Percentiles rank a stretch among this genome's conserved stretches.
These are phyloP conservation scores for Tilletiaria anomala DNA, from an alignment of 1,284 basidiomycete genomes.

Conservation along the genomic window DNA sequence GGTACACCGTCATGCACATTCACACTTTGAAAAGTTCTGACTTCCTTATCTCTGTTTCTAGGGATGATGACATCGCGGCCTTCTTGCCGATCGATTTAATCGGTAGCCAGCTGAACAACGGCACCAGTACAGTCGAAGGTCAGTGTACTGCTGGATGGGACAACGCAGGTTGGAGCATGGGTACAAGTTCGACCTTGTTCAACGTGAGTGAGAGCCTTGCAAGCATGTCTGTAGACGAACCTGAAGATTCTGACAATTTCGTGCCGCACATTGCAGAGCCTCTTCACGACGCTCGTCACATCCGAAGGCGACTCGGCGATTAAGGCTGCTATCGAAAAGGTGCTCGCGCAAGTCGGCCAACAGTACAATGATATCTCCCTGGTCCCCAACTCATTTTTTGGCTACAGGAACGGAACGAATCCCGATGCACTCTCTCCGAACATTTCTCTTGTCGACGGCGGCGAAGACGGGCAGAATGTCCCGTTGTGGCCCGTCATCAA, in stretches of 20 bases:
- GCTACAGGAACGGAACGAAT: slow-evolving; percentile 27
- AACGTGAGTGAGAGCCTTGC: slow-evolving; percentile 29
- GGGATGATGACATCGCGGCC: slow-evolving; percentile 18
- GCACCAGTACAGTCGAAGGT: slow-evolving; percentile 8
- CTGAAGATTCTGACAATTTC: neutral
- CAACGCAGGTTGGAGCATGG: slow-evolving; percentile 25
- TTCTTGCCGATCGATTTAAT: slow-evolving; percentile 34
- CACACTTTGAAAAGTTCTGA: too few relatives aligned
- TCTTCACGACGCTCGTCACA: too few relatives aligned
- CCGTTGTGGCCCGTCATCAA: slow-evolving; percentile 55
- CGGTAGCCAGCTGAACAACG: slow-evolving; percentile 23
- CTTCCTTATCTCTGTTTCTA: too few relatives aligned
- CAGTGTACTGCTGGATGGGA: slow-evolving; percentile 25
- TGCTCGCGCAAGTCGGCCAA: slow-evolving; percentile 13
- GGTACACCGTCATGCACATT: slow-evolving; percentile 8
- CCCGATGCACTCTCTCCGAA: slow-evolving; percentile 15
- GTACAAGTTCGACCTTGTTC: slow-evolving; percentile 39
- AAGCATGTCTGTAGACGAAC: neutral
- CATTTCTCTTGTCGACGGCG: slow-evolving; percentile 30
- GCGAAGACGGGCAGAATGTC: slow-evolving; percentile 45
- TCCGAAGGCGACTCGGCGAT: too few relatives aligned
- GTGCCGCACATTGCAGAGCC: neutral
- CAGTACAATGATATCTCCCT: slow-evolving; percentile 42
- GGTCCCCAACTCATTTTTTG: slow-evolving; percentile 42
- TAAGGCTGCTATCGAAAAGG: slow-evolving; percentile 8